phyloP scores from a whole-genome alignment of 2,329 filamentous ascomycete species.

The Didymella arachidicola region DNA sequence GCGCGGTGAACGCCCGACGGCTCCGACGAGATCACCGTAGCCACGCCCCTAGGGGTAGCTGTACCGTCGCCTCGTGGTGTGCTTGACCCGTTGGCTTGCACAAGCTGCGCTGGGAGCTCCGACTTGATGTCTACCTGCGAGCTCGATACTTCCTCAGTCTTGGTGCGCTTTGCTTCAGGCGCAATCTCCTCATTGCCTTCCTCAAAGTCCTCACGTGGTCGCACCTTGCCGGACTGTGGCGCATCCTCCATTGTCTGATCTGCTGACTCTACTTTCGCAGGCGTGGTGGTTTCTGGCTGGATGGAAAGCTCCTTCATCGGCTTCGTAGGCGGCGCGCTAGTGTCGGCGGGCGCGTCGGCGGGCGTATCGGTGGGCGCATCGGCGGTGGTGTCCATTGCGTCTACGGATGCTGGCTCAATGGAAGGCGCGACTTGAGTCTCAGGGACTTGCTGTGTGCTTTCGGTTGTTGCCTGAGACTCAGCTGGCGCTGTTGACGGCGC shows the following conservation, averaged over 20 bases:
- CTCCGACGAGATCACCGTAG: constrained; percentile 44
- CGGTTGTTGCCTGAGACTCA: constrained; percentile 23
- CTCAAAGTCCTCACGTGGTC: constrained; percentile 71
- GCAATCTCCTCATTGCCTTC: constrained; percentile 62
- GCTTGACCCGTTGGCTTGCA: constrained; percentile 20
- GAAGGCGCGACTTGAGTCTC: constrained; percentile 37
- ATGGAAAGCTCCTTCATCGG: constrained; percentile 46
- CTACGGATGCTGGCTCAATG: constrained; percentile 24
- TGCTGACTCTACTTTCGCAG: constrained; percentile 29
- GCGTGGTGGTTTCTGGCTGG: constrained; percentile 23
- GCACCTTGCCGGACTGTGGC: constrained; percentile 58
- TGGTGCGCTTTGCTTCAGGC: constrained; percentile 80
- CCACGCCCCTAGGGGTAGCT: constrained; percentile 25
- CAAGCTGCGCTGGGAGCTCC: constrained; percentile 48
- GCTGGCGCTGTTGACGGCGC: constrained; percentile 24
- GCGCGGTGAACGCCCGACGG: constrained; percentile 42
- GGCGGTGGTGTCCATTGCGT: constrained; percentile 41
- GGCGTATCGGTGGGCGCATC: constrained; percentile 28
- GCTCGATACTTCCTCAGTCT: constrained; percentile 63
- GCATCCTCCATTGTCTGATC: constrained; percentile 52
- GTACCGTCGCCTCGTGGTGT: constrained; percentile 38
- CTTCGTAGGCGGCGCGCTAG: constrained; percentile 40
- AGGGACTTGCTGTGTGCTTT: constrained; percentile 42
- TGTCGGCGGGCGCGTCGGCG: constrained; percentile 25
- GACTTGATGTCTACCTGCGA: constrained; percentile 53